phyloP scores from a whole-genome alignment of 108 stramenopile species.

The Cylindrotheca closterium region DNA sequence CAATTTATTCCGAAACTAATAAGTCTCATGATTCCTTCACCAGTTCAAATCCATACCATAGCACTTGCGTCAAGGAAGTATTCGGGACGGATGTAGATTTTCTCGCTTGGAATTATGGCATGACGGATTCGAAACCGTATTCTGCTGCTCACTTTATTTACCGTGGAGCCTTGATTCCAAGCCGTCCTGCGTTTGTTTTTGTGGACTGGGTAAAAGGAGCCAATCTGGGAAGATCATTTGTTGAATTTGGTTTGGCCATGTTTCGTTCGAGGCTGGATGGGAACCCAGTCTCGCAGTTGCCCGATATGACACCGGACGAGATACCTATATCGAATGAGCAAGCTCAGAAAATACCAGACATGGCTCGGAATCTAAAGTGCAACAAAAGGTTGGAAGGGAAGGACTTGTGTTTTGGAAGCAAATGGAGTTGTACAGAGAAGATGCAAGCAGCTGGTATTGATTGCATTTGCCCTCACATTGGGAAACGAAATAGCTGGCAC shows the following conservation, averaged over 20 bases:
- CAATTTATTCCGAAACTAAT: too few species aligned
- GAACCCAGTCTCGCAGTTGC: background rate
- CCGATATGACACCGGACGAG: background rate
- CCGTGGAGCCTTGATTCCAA: background rate
- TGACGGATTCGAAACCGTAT: background rate
- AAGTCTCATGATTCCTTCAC: too few species aligned
- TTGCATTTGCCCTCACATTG: background rate
- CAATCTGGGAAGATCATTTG: background rate
- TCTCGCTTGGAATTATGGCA: background rate
- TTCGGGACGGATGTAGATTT: background rate
- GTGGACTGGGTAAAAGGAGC: background rate
- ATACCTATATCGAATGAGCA: background rate
- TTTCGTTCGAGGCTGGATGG: background rate
- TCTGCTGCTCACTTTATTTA: background rate
- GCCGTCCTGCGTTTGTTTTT: slow-evolving; percentile 8
- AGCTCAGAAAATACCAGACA: background rate
- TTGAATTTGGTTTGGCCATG: background rate
- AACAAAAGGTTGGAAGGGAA: background rate
- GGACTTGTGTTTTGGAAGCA: background rate
- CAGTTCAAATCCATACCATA: background rate
- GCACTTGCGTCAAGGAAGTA: background rate
- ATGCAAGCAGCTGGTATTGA: background rate
- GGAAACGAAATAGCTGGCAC: background rate
- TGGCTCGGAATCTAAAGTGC: background rate
- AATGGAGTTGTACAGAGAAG: background rate